Percentiles rank a stretch among this genome's conserved stretches.
These are phyloP conservation scores for Acer saccharum DNA, from an alignment of 345 rosid genomes.

Conservation along the genomic window DNA sequence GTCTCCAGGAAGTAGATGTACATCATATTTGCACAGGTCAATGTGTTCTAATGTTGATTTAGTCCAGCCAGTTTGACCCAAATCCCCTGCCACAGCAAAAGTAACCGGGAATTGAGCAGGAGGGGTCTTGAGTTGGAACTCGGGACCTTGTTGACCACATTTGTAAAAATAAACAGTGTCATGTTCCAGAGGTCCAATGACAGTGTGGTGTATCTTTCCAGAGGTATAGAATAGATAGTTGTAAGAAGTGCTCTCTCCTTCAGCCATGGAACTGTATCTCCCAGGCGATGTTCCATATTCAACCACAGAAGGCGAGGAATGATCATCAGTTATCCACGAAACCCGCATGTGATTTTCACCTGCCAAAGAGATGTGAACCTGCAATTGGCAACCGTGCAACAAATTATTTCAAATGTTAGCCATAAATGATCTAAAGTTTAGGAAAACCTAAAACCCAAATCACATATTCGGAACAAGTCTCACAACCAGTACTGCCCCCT, in stretches of 20 bases:
- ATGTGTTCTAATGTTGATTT: conserved; percentile 88
- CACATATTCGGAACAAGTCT: neutral
- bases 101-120: conserved; percentile 76
- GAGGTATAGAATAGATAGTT: conserved; percentile 71
- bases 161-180: conserved; percentile 68
- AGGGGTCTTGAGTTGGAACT: conserved; percentile 87
- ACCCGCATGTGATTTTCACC: conserved; percentile 85
- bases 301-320: conserved; percentile 64
- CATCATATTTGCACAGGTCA: conserved; percentile 65
- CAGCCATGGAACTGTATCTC: conserved; percentile 43
- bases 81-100: conserved; percentile 93
- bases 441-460: neutral
- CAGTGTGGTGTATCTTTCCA: conserved; percentile 89
- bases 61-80: conserved; percentile 98
- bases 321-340: conserved; percentile 73
- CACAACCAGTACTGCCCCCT: too few relatives aligned
- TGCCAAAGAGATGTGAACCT: conserved; percentile 78
- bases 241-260: conserved; percentile 86
- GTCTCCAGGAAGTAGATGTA: conserved; percentile 93
- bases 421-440: neutral
- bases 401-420: neutral
- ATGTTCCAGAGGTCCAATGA: conserved; percentile 78
- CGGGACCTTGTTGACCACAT: conserved; percentile 83
- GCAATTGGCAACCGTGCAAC: conserved; percentile 16
- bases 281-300: conserved; percentile 83